Conservation (phyloP, 305 asterid genomes). For the Fraxinus velutina region DNA sequence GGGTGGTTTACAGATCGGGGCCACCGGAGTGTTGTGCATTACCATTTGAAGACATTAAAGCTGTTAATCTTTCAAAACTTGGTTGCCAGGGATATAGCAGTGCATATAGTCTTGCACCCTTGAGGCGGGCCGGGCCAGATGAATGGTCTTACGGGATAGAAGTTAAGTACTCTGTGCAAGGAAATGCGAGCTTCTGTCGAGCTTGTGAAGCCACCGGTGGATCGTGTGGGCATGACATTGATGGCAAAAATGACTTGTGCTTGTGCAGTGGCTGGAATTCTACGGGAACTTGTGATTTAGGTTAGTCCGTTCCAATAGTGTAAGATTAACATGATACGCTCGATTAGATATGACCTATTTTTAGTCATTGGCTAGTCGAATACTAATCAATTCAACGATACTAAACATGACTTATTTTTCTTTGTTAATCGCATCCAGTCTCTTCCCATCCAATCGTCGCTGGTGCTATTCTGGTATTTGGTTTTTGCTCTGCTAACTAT, state of each 20-base stretch:
- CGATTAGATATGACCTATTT: neutral
- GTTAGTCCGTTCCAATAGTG: neutral
- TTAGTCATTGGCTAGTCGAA: neutral
- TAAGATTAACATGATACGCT: neutral
- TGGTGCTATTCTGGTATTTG: neutral
- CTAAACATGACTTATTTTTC: neutral
- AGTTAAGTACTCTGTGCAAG: conserved; percentile 58
- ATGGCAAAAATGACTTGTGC: conserved; percentile 47
- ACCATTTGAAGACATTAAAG: conserved; percentile 48
- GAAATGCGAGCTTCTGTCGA: conserved; percentile 54
- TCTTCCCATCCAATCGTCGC: neutral
- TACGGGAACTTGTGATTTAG: conserved; percentile 80
- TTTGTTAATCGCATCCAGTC: neutral
- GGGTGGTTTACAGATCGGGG: conserved; percentile 60
- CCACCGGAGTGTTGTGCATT: conserved; percentile 79
- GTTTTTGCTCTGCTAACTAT: neutral
- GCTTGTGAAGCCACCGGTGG: conserved; percentile 91
- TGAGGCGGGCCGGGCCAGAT: conserved; percentile 57
- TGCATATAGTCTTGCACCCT: conserved; percentile 76
- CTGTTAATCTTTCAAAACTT: conserved; percentile 65
- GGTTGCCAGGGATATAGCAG: conserved; percentile 93
- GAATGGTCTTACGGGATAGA: conserved; percentile 89
- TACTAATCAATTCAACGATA: neutral
- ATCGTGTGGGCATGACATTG: conserved; percentile 61
- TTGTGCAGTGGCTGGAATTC: conserved; percentile 84